Percentiles rank a stretch among this genome's conserved stretches.
These are phyloP conservation scores for Cercospora zeina DNA, from an alignment of 2,329 filamentous ascomycete species.

Conservation along the genomic window DNA sequence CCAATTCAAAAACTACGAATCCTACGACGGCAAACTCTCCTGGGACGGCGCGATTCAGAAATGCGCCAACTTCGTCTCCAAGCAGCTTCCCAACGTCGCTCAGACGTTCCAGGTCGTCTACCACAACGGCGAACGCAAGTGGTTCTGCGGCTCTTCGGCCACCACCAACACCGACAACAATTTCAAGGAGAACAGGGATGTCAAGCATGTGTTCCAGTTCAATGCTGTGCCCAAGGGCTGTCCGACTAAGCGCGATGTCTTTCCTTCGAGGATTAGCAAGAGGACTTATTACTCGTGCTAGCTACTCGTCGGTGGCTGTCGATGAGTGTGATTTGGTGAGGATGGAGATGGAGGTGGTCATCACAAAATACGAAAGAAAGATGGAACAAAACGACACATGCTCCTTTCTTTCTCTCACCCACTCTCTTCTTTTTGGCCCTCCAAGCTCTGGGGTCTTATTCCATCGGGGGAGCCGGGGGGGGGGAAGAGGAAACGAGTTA, in stretches of 20 bases:
- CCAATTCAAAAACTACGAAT: background rate
- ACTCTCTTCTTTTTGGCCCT: too few relatives aligned
- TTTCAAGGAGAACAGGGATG: background rate
- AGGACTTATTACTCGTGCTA: conserved; percentile 2
- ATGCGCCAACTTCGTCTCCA: conserved; percentile 7
- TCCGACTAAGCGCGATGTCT: background rate
- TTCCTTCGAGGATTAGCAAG: background rate
- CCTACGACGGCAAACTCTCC: background rate
- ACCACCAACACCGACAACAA: background rate
- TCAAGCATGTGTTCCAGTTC: conserved; percentile 5
- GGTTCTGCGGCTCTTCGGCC: background rate
- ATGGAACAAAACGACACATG: too few relatives aligned
- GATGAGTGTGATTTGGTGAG: too few relatives aligned
- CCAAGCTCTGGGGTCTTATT: too few relatives aligned
- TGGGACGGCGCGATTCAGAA: background rate
- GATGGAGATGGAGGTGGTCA: background rate
- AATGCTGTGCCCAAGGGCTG: conserved; percentile 3
- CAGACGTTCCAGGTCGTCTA: conserved; percentile 6
- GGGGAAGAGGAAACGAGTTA: too few relatives aligned
- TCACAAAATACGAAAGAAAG: too few relatives aligned
- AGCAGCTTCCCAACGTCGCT: background rate
- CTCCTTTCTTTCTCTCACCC: too few relatives aligned
- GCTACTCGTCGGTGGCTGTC: background rate
- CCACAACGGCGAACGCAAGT: background rate
- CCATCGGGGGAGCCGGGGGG: too few relatives aligned